Conservation (phyloP, 129 eudicot genomes). For the Flaveria trinervia region DNA sequence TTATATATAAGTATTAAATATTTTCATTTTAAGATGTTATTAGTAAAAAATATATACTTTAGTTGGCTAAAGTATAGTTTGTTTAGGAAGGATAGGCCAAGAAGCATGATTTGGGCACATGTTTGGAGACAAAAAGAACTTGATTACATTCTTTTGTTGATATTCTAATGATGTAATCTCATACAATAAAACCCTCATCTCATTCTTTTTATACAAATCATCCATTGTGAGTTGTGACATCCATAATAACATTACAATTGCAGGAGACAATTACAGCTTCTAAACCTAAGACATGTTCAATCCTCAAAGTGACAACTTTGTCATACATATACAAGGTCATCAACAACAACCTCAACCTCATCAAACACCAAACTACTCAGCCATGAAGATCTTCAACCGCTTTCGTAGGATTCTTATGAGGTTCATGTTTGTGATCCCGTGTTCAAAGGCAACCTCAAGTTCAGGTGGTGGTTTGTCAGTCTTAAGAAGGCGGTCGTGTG, state of each 20-base stretch:
- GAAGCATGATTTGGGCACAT: constrained; percentile 66
- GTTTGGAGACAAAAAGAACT: constrained; percentile 54
- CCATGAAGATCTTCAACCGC: constrained; percentile 66
- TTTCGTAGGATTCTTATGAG: constrained; percentile 61
- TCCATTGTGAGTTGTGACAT: constrained; percentile 32
- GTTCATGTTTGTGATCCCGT: constrained; percentile 44
- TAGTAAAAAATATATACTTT: background rate
- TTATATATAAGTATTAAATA: background rate
- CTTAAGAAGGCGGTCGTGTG: constrained; percentile 50
- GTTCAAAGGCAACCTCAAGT: constrained; percentile 26
- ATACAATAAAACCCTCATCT: constrained; percentile 29
- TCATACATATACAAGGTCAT: constrained; percentile 39
- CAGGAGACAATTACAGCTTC: constrained; percentile 44
- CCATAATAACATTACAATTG: constrained; percentile 62
- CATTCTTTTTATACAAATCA: constrained; percentile 42
- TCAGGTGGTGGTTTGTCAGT: constrained; percentile 27
- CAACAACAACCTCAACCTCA: constrained; percentile 15
- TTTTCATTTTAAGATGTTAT: background rate
- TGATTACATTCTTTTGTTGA: constrained; percentile 41
- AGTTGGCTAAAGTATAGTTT: constrained; percentile 21
- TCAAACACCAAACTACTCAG: constrained; percentile 35
- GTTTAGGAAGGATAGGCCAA: constrained; percentile 38
- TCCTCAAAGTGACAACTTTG: constrained; percentile 34
- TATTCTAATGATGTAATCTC: constrained; percentile 36
- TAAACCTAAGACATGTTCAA: constrained; percentile 37